phyloP scores from a whole-genome alignment of 2,329 filamentous ascomycete genomes.

The Endocalyx cinctus region DNA sequence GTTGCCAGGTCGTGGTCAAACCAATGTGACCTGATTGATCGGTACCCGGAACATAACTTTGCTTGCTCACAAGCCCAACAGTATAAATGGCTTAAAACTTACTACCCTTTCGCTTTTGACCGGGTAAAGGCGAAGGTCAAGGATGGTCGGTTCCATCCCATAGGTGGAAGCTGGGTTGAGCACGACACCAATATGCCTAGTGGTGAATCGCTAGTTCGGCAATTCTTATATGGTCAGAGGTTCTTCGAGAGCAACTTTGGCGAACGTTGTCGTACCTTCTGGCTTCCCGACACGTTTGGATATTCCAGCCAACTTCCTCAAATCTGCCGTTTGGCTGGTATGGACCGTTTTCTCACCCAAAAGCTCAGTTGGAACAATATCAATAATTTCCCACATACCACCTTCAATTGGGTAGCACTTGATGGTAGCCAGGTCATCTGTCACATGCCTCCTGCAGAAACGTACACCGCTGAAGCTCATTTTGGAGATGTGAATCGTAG shows the following conservation, averaged over 20 bases:
- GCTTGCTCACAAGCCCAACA: conserved; percentile 92
- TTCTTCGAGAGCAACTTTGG: conserved; percentile 95
- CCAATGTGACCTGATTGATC: conserved; percentile 91
- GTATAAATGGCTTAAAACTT: conserved; percentile 91
- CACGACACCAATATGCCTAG: conserved; percentile 98
- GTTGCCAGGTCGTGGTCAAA: conserved; percentile 94
- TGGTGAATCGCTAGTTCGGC: conserved; percentile 87
- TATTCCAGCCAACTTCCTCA: conserved; percentile 95
- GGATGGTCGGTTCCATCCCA: conserved; percentile 86
- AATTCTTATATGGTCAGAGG: conserved; percentile 92
- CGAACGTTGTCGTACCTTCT: conserved; percentile 83
- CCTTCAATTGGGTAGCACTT: conserved; percentile 96
- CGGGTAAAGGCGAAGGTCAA: conserved; percentile 89
- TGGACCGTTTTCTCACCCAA: conserved; percentile 95
- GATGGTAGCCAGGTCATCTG: conserved; percentile 96
- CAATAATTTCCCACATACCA: conserved; percentile 97
- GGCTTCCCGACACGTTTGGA: conserved; percentile 96
- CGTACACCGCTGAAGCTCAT: conserved; percentile 89
- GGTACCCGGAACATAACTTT: conserved; percentile 91
- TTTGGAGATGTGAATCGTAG: conserved; percentile 93
- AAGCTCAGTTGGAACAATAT: conserved; percentile 99
- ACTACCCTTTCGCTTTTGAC: conserved; percentile 85
- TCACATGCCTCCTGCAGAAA: conserved; percentile 95
- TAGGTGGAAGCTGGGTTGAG: conserved; percentile 97
- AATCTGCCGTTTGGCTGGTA: conserved; percentile 86